Conservation (phyloP, 768 basidiomycete species). For the Sarcomyxa edulis region DNA sequence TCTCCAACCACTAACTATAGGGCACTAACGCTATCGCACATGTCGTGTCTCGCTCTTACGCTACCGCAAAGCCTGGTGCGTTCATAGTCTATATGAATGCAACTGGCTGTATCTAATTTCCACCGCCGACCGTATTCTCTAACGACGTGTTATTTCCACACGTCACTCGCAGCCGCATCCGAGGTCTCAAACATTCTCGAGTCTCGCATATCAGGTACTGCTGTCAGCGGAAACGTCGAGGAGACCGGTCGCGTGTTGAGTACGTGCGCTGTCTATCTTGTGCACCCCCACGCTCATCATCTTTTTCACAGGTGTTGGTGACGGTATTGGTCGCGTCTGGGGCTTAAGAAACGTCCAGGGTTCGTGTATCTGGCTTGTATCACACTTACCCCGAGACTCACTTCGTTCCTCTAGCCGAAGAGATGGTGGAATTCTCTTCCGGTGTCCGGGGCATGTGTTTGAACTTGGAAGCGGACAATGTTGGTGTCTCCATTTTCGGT, state of each 20-base stretch:
- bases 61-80: conserved; percentile 96
- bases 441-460: conserved; percentile 99
- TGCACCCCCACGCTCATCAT: conserved; percentile 11
- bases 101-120: too few relatives aligned
- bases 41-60: conserved; percentile 77
- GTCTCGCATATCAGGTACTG: conserved; percentile 92
- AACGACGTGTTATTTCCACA: too few relatives aligned
- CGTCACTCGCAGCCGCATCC: conserved; percentile 75
- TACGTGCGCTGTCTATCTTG: conserved; percentile 34
- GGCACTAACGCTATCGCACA: conserved; percentile 45
- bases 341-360: conserved; percentile 98
- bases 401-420: conserved; percentile 69
- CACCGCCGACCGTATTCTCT: too few relatives aligned
- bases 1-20: too few relatives aligned
- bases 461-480: conserved; percentile 99
- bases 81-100: conserved; percentile 20
- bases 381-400: conserved; percentile 2
- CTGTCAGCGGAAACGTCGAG: conserved; percentile 91
- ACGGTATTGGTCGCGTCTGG: conserved; percentile 99
- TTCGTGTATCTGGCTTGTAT: conserved; percentile 26
- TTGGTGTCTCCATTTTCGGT: conserved; percentile 99
- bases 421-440: conserved; percentile 99
- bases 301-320: conserved; percentile 79
- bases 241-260: conserved; percentile 99
- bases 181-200: conserved; percentile 99